phyloP scores from a whole-genome alignment of 78 protist genomes.

The Dictyostelium purpureum region DNA sequence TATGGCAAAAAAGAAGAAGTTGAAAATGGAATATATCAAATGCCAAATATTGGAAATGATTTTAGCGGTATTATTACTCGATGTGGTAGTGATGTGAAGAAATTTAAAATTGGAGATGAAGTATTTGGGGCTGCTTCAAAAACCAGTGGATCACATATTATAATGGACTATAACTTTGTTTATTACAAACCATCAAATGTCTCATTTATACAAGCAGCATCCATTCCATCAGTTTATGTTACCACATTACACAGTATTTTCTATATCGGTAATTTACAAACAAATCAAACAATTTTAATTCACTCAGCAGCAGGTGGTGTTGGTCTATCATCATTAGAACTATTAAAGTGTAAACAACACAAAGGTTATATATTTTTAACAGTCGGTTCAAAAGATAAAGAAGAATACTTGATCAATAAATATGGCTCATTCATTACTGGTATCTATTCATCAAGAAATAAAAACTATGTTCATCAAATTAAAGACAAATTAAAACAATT shows the following conservation, averaged over 20 bases:
- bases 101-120: constrained; percentile 31
- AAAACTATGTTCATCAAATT: background rate
- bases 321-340: constrained; percentile 84
- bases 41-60: too few species aligned
- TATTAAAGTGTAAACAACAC: constrained; percentile 76
- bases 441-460: background rate
- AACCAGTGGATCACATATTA: background rate
- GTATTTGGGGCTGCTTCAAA: constrained; percentile 21
- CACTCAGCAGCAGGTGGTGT: constrained; percentile 56
- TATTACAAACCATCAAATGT: background rate
- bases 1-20: too few species aligned
- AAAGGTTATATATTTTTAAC: constrained; percentile 45
- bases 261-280: background rate
- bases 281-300: constrained; percentile 61
- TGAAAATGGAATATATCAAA: too few species aligned
- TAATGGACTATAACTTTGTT: background rate
- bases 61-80: constrained; percentile 21
- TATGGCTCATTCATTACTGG: constrained; percentile 31
- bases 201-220: constrained; percentile 26
- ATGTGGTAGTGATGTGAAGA: background rate
- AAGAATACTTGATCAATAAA: background rate
- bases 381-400: constrained; percentile 28
- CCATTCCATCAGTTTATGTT: constrained; percentile 44
- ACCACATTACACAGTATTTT: constrained; percentile 25
- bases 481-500: background rate